Evolutionary conservation across 495 filamentous ascomycete species (phyloP).

Genomic region (Daldinia decipiens): DNA sequence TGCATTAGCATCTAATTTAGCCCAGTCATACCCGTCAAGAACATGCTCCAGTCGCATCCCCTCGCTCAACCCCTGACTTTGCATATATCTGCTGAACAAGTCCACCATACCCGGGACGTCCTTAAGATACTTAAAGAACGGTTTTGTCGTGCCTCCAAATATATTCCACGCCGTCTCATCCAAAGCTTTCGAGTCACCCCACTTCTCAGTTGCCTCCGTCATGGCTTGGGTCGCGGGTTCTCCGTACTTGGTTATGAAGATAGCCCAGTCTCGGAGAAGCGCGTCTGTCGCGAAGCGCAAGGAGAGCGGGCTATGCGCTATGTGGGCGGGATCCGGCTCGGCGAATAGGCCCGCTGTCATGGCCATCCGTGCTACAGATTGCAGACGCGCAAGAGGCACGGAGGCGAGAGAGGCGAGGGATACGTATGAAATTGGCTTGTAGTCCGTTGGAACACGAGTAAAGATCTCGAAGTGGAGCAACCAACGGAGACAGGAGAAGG

Average conservation of each 20-base stretch:
- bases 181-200: neutral
- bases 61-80: neutral
- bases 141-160: neutral
- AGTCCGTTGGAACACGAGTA: neutral
- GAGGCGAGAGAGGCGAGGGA: neutral
- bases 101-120: neutral
- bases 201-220: neutral
- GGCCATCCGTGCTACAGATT: neutral
- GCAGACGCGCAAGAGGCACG: neutral
- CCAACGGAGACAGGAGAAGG: neutral
- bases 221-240: neutral
- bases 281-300: neutral
- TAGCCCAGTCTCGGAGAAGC: neutral
- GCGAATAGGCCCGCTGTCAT: neutral
- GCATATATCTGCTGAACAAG: slow-evolving; percentile 1
- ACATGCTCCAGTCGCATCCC: neutral
- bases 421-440: neutral
- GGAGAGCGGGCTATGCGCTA: slow-evolving; percentile 1
- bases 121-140: neutral
- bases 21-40: neutral
- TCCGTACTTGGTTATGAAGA: neutral
- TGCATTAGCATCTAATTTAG: neutral
- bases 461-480: neutral
- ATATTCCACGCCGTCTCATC: neutral
- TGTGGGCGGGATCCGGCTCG: neutral